Evolutionary conservation across 2,329 filamentous ascomycete genomes (phyloP), one percentile per base, ranked within the genome.

Genomic region (Ceratocystis cacaofunesta): DNA sequence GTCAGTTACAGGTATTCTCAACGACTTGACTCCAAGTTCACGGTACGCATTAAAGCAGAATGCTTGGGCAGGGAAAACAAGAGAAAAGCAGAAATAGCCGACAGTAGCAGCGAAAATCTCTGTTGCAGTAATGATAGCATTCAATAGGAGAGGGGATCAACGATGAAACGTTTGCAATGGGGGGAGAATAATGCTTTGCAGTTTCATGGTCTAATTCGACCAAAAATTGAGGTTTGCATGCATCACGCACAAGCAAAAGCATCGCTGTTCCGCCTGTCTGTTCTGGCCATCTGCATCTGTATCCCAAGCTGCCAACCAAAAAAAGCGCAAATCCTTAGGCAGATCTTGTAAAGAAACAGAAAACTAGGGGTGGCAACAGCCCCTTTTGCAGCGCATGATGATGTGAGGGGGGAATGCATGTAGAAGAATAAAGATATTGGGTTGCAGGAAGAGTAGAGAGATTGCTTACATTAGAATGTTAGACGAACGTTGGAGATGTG

Each of bases 371-470:
- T 19, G 52, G 6, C 3, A 30, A 19, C 17, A 17, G n/a, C 52
- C 52, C 52, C 52, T 58, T 58, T 58, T 58, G 52, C 52, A 58
- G 52, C 52, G 52, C 52, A 58, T 36, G 28, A 32, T 58, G 52
- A 17, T 58, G 52, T 58, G 52, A 58, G 22, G 28, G 28, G 32
- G 52, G 28, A 36, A 58, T 58, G 52, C 52, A 32, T 36, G 52
- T 17, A 58, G 52, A 30, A 58, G 28, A 58, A 58, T 58, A 28
- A 58, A 58, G 52, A 32, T 58, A 4, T 17, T 58, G 52, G 48
- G 19, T 7, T 58, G 52, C 52, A 30, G 52, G 7, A 30, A 17
- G 25, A 58, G 28, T 30, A 58, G 52, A 25, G 52, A 19, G 25
- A 25, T 19, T 48, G 25, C 52, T 58, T 58, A 58, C 52, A 58